These are phyloP conservation scores for Saitozyma podzolica DNA, from an alignment of 768 basidiomycete genomes.

Conservation along the genomic window DNA sequence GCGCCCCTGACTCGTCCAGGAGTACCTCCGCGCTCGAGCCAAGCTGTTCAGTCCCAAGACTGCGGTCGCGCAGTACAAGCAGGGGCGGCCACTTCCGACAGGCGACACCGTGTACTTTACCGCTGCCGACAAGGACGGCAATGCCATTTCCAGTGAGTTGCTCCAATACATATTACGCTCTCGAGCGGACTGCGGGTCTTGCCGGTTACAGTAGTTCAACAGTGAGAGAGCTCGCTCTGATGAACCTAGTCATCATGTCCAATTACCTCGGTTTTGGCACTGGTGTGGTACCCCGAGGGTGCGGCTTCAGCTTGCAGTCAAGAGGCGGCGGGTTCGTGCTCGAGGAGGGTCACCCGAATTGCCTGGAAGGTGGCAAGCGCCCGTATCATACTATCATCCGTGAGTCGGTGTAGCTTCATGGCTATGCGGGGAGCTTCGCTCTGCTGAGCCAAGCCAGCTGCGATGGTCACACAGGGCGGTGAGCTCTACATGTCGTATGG, in stretches of 20 bases:
- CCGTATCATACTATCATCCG: conserved; percentile 27
- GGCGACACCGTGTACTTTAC: conserved; percentile 93
- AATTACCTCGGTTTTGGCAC: conserved; percentile 90
- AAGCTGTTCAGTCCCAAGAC: conserved; percentile 68
- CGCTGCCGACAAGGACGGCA: conserved; percentile 57
- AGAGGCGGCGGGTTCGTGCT: conserved; percentile 79
- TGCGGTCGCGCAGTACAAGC: conserved; percentile 64
- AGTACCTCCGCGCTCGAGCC: conserved; percentile 75
- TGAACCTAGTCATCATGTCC: conserved; percentile 59
- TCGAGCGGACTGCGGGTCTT: too few relatives aligned
- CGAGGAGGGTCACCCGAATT: conserved; percentile 75
- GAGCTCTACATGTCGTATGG: conserved; percentile 32
- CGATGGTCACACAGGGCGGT: conserved; percentile 30
- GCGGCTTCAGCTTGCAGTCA: conserved; percentile 92
- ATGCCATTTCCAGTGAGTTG: conserved; percentile 35
- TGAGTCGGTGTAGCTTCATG: conserved; percentile 5
- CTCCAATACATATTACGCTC: too few relatives aligned
- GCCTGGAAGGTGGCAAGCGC: conserved; percentile 61
- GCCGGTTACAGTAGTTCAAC: too few relatives aligned
- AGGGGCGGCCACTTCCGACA: conserved; percentile 81
- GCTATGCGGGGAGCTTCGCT: too few relatives aligned
- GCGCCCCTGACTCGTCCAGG: conserved; percentile 55
- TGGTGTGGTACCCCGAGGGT: conserved; percentile 78
- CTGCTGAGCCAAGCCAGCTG: conserved; percentile 7
- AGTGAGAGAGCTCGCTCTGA: not conserved